Conservation (phyloP, 176 grass and related monocot genomes). For the Poa annua region DNA sequence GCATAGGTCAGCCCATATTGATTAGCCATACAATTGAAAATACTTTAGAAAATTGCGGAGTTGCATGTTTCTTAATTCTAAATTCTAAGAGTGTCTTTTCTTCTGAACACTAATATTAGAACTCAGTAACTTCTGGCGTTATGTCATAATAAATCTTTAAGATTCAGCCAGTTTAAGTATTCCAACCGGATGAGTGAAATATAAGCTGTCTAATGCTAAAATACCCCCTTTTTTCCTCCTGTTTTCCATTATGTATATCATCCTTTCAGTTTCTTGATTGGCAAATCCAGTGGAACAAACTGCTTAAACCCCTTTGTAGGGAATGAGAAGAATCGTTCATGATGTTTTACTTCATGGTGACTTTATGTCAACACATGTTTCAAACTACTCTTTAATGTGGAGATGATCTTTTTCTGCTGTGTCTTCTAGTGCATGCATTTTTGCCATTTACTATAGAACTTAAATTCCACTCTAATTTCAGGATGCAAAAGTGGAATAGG, state of each 20-base stretch:
- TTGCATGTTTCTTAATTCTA: constrained; percentile 22
- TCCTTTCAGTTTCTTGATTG: constrained; percentile 27
- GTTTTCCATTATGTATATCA: constrained; percentile 10
- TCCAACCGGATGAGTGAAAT: neutral
- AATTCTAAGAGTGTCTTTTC: constrained; percentile 18
- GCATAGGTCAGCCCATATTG: neutral
- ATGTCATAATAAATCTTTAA: constrained; percentile 11
- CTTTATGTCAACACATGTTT: constrained; percentile 27
- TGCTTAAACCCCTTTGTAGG: constrained; percentile 5
- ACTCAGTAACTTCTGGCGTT: neutral
- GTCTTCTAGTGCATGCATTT: neutral
- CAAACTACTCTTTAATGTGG: neutral
- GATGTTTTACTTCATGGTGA: neutral
- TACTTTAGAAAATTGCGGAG: constrained; percentile 5
- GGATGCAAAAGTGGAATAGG: constrained; percentile 93
- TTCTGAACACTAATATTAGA: neutral
- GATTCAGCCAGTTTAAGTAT: constrained; percentile 27
- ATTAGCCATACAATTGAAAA: neutral
- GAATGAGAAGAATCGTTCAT: neutral
- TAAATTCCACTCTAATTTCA: constrained; percentile 47
- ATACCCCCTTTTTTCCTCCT: neutral
- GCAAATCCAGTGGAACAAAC: constrained; percentile 10
- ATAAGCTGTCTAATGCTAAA: constrained; percentile 13
- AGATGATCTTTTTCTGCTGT: constrained; percentile 4
- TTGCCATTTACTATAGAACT: neutral